These are phyloP conservation scores for Pythium utonaiense DNA, from an alignment of 352 stramenopile genomes.

Conservation along the genomic window DNA sequence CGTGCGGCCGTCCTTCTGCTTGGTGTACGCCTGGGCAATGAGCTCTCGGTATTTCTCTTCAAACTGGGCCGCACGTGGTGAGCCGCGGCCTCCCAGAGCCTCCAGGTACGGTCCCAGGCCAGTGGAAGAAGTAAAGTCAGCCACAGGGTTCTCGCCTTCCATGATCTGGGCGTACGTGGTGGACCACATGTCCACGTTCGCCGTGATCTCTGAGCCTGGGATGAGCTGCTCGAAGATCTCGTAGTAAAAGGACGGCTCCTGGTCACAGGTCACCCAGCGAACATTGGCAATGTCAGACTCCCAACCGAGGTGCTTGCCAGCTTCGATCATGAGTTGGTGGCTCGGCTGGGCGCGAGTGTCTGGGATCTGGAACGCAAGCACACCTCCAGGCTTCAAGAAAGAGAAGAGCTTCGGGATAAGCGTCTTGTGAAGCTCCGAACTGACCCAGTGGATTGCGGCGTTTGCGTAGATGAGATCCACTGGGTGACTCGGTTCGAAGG, in stretches of 20 bases:
- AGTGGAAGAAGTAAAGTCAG: conserved; percentile 64
- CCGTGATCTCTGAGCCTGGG: neutral
- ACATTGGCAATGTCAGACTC: conserved; percentile 38
- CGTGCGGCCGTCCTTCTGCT: conserved; percentile 48
- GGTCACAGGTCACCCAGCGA: conserved; percentile 68
- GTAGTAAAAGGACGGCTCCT: conserved; percentile 66
- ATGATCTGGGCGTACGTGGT: conserved; percentile 62
- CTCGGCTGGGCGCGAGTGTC: conserved; percentile 58
- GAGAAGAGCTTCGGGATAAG: conserved; percentile 51
- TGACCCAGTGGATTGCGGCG: conserved; percentile 67
- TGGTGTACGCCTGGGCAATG: conserved; percentile 50
- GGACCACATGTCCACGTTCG: conserved; percentile 59
- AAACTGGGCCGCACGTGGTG: conserved; percentile 28
- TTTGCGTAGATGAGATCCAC: conserved; percentile 79
- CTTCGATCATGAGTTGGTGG: conserved; percentile 55
- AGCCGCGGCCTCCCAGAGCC: conserved; percentile 32
- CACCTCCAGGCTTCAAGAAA: conserved; percentile 62
- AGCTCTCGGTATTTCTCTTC: conserved; percentile 57
- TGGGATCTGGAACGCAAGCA: conserved; percentile 71
- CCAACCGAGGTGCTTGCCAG: conserved; percentile 37
- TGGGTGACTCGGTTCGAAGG: conserved; percentile 28
- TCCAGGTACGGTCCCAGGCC: conserved; percentile 59
- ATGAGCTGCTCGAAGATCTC: conserved; percentile 41
- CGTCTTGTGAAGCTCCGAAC: conserved; percentile 35
- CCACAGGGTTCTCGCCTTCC: conserved; percentile 53